A percentile compares a stretch with the other conserved stretches of the same genome.
Evolutionary conservation across 176 grass and related monocot species (phyloP).

Genomic region (Carex cristatella): DNA sequence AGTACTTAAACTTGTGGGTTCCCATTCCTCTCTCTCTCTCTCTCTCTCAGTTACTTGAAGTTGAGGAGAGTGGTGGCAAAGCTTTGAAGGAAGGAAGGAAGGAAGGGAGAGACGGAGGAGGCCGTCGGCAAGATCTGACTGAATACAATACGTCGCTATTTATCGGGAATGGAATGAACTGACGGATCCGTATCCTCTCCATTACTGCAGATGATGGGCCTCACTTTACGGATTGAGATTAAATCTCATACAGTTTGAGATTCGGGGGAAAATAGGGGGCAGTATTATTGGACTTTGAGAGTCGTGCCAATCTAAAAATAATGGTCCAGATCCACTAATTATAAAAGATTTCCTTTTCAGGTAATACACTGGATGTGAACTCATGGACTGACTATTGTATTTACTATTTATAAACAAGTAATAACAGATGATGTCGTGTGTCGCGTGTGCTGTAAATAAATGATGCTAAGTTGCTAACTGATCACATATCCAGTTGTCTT

Average conservation of each 20-base stretch:
- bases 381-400: not conserved
- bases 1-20: slow-evolving; percentile 72
- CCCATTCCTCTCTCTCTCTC: slow-evolving; percentile 11
- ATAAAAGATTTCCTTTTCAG: no score
- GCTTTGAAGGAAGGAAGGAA: not conserved
- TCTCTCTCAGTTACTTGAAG: slow-evolving; percentile 23
- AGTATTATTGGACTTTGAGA: no score
- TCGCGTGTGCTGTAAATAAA: not conserved
- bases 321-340: no score
- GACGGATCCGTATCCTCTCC: no score
- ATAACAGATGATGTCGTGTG: not conserved
- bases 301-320: no score
- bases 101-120: not conserved
- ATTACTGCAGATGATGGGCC: no score
- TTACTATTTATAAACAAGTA: not conserved
- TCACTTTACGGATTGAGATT: no score
- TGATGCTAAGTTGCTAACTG: not conserved
- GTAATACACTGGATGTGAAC: no score
- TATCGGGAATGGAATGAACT: not conserved
- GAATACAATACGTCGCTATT: not conserved
- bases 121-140: not conserved
- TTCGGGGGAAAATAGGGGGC: no score
- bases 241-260: no score
- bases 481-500: not conserved
- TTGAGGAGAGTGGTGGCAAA: slow-evolving; percentile 20